These are phyloP conservation scores for Trebouxiophyceae sp. DNA, from an alignment of 163 green algal genomes.

Conservation along the genomic window DNA sequence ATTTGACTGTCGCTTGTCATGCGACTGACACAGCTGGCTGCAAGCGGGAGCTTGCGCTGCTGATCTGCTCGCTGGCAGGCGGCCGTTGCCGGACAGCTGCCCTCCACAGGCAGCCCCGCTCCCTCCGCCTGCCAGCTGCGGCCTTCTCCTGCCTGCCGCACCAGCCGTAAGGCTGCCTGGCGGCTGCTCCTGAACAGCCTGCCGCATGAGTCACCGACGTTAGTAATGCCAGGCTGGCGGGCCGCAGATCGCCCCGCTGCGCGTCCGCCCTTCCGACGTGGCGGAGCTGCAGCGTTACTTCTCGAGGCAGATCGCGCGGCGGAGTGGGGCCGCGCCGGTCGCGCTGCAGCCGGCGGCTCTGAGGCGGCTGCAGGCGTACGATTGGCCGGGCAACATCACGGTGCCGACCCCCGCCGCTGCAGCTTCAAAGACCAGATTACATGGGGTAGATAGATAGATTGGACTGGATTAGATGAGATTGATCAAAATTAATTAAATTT, in stretches of 20 bases:
- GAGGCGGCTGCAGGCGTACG: slow-evolving; percentile 47
- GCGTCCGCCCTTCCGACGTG: slow-evolving; percentile 58
- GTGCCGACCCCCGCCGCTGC: slow-evolving; percentile 10
- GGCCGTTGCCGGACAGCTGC: too few relatives aligned
- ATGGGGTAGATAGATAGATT: too few relatives aligned
- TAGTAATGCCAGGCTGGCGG: neutral
- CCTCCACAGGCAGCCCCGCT: too few relatives aligned
- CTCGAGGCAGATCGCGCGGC: slow-evolving; percentile 20
- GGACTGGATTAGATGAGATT: too few relatives aligned
- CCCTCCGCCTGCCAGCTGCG: neutral
- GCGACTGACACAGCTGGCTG: too few relatives aligned
- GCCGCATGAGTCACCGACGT: too few relatives aligned
- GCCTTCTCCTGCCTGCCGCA: too few relatives aligned
- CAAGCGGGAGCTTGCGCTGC: too few relatives aligned
- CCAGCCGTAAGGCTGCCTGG: too few relatives aligned
- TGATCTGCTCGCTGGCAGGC: too few relatives aligned
- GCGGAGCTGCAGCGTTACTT: slow-evolving; percentile 47
- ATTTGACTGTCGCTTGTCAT: neutral
- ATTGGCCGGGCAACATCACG: slow-evolving; percentile 59
- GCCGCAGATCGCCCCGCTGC: slow-evolving; percentile 57
- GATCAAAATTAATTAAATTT: slow-evolving; percentile 4
- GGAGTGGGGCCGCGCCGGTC: slow-evolving; percentile 14
- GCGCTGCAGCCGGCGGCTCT: slow-evolving; percentile 51
- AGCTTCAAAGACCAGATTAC: neutral
- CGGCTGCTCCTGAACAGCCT: too few relatives aligned